Evolutionary conservation across 2,329 filamentous ascomycete species (phyloP).

Genomic region (Madurella mycetomatis): DNA sequence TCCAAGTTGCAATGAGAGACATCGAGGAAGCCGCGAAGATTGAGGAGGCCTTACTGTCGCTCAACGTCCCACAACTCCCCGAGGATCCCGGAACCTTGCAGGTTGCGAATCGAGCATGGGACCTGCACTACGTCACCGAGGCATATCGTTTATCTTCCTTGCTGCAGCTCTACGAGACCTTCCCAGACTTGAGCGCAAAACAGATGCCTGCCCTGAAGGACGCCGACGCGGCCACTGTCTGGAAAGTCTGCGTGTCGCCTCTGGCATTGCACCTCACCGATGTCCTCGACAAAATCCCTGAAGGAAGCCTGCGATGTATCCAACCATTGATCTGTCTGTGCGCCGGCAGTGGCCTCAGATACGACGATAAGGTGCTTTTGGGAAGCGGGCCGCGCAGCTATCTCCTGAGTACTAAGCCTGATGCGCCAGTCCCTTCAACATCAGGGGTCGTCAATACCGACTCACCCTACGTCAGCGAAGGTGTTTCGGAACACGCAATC

Average conservation of each 20-base stretch:
- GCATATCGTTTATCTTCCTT: constrained; percentile 28
- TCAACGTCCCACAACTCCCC: constrained; percentile 11
- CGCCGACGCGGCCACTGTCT: constrained; percentile 17
- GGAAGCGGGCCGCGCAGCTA: constrained; percentile 13
- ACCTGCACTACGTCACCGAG: constrained; percentile 23
- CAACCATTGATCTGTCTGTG: constrained; percentile 28
- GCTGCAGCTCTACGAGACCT: constrained; percentile 28
- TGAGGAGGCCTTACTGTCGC: constrained; percentile 22
- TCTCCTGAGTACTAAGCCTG: constrained; percentile 12
- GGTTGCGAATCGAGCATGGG: background rate
- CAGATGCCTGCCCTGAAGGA: constrained; percentile 20
- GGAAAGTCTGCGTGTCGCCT: constrained; percentile 23
- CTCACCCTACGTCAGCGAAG: background rate
- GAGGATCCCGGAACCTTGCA: background rate
- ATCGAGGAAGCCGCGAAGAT: constrained; percentile 25
- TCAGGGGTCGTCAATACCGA: background rate
- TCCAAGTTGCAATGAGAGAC: constrained; percentile 25
- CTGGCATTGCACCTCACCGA: constrained; percentile 25
- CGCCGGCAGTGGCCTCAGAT: constrained; percentile 27
- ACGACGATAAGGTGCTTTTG: constrained; percentile 21
- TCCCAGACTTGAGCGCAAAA: constrained; percentile 25
- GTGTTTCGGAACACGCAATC: constrained; percentile 23
- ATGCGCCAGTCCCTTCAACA: background rate
- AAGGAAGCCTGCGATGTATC: constrained; percentile 25
- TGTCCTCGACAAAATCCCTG: constrained; percentile 22